Conservation (phyloP, 257 asterid species). For the Thymus quinquecostatus region DNA sequence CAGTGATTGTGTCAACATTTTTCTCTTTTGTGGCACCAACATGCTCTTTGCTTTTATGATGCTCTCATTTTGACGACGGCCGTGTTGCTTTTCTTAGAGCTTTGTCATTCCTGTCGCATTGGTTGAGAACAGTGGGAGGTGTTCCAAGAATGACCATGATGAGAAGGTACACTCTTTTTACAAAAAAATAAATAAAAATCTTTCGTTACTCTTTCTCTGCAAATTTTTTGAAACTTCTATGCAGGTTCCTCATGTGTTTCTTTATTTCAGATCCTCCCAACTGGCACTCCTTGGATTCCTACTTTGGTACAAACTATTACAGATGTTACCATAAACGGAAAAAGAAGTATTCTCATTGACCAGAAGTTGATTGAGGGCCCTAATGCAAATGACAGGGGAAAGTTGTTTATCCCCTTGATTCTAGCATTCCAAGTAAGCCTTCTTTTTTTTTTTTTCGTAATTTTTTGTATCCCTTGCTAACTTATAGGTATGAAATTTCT, state of each 20-base stretch:
- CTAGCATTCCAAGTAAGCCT: conserved; percentile 72
- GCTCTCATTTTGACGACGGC: conserved; percentile 26
- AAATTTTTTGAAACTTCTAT: background rate
- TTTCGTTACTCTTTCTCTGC: background rate
- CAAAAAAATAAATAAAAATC: background rate
- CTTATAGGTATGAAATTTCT: background rate
- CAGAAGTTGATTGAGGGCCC: conserved; percentile 87
- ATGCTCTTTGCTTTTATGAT: conserved; percentile 11
- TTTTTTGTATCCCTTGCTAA: background rate
- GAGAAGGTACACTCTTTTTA: conserved; percentile 67
- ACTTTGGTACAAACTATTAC: conserved; percentile 66
- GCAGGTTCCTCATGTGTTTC: conserved; percentile 7
- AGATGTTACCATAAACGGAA: conserved; percentile 65
- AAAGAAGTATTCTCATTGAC: conserved; percentile 69
- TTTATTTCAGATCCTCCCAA: conserved; percentile 73
- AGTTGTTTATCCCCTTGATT: conserved; percentile 72
- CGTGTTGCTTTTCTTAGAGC: conserved; percentile 44
- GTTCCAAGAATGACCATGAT: conserved; percentile 83
- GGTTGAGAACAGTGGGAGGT: conserved; percentile 98
- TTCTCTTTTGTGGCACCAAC: background rate
- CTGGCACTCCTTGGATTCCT: conserved; percentile 85
- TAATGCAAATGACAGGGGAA: conserved; percentile 77
- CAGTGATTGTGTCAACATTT: background rate
- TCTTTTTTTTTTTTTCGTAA: background rate
- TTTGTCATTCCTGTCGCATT: conserved; percentile 73